phyloP scores from a whole-genome alignment of 164 flowering plant genomes.

The Taxillus chinensis region DNA sequence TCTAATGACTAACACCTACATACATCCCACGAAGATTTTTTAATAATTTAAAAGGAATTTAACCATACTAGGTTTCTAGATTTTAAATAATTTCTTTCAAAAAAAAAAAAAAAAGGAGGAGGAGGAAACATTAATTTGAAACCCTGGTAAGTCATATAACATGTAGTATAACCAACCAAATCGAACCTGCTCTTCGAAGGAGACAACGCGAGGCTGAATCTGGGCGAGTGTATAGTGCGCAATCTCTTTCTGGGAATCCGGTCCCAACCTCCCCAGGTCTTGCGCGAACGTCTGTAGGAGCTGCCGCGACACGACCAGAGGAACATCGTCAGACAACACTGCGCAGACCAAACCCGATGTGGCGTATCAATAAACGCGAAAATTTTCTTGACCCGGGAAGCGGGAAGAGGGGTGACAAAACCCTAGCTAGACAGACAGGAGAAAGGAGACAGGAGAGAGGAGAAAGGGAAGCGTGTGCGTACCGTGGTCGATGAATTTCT shows the following conservation, averaged over 20 bases:
- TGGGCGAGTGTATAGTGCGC: slow-evolving; percentile 76
- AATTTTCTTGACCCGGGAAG: background rate
- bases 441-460: background rate
- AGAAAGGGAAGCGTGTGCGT: background rate
- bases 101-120: too few relatives aligned
- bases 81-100: too few relatives aligned
- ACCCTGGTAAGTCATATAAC: too few relatives aligned
- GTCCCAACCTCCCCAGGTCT: slow-evolving; percentile 62
- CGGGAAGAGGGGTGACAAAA: too few relatives aligned
- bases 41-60: too few relatives aligned
- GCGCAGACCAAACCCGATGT: slow-evolving; percentile 4
- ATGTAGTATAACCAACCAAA: background rate
- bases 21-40: background rate
- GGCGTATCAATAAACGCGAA: background rate
- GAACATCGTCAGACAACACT: slow-evolving; percentile 91
- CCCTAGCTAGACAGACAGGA: background rate
- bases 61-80: too few relatives aligned
- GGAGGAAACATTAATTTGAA: too few relatives aligned
- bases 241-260: slow-evolving; percentile 83
- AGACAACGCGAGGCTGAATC: slow-evolving; percentile 95
- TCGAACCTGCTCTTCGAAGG: slow-evolving; percentile 91
- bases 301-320: slow-evolving; percentile 94
- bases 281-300: slow-evolving; percentile 77
- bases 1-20: slow-evolving; percentile 75
- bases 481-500: slow-evolving; percentile 86